These are phyloP conservation scores for Aureobasidium sp. DNA, from an alignment of 2,329 filamentous ascomycete genomes.

Conservation along the genomic window DNA sequence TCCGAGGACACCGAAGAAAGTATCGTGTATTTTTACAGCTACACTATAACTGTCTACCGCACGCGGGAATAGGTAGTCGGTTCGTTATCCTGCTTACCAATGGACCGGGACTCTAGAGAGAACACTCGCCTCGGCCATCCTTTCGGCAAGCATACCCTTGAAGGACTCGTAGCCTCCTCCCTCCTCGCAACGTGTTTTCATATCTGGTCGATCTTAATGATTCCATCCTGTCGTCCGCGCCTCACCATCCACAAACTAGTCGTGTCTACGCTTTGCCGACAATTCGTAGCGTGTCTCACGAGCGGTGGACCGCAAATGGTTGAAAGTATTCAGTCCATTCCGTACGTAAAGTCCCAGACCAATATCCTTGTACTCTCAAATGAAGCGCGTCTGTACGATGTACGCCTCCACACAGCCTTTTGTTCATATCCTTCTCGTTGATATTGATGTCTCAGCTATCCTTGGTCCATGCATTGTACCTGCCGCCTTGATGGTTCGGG, in stretches of 20 bases:
- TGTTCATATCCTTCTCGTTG: background rate
- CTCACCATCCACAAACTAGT: background rate
- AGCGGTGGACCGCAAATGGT: background rate
- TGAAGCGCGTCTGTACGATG: no score
- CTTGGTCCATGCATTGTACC: background rate
- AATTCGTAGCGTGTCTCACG: background rate
- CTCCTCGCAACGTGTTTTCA: background rate
- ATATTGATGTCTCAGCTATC: background rate
- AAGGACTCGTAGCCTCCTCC: background rate
- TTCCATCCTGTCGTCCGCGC: background rate
- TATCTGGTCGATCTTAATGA: background rate
- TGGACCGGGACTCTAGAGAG: background rate
- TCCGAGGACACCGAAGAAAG: background rate
- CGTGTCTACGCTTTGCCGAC: background rate
- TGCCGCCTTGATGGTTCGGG: background rate
- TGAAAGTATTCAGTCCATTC: background rate
- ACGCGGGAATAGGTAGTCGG: no score
- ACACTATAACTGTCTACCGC: no score
- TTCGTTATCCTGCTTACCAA: background rate
- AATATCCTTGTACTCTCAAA: no score
- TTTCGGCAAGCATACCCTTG: background rate
- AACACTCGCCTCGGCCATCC: background rate
- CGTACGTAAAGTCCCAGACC: no score
- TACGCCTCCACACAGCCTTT: no score
- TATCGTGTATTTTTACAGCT: no score